phyloP scores from a whole-genome alignment of 768 basidiomycete species.

The Mycena crocata region DNA sequence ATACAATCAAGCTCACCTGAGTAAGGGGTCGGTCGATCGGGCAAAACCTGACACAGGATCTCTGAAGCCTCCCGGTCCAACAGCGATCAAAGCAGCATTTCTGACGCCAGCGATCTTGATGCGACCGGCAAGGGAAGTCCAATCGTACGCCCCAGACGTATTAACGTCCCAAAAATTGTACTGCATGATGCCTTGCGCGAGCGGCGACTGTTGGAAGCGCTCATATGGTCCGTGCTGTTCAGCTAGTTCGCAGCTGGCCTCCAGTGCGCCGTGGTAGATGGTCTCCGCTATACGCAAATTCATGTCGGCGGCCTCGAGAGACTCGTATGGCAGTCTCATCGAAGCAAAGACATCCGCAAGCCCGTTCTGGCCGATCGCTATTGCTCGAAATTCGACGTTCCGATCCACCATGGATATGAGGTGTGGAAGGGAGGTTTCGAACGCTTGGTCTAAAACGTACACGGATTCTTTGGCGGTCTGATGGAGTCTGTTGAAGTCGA shows the following conservation, averaged over 20 bases:
- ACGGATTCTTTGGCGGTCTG: neutral
- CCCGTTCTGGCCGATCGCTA: neutral
- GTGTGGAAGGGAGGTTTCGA: neutral
- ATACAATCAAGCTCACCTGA: neutral
- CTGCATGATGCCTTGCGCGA: neutral
- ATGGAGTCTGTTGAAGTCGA: neutral
- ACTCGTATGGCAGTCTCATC: neutral
- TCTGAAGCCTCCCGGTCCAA: neutral
- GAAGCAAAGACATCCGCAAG: neutral
- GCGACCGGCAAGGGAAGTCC: neutral
- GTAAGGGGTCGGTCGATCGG: neutral
- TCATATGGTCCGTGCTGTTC: neutral
- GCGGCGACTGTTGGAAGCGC: neutral
- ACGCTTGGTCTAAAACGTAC: neutral
- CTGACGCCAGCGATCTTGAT: neutral
- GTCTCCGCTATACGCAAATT: conserved; percentile 1
- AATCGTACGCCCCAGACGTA: neutral
- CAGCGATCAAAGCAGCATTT: neutral
- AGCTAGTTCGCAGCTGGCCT: conserved; percentile 2
- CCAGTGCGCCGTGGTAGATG: neutral
- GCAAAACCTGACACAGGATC: neutral
- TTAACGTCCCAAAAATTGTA: neutral
- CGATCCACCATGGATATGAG: neutral
- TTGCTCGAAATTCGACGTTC: neutral
- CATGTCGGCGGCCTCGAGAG: neutral